Evolutionary conservation across 2,329 filamentous ascomycete species (phyloP).

Genomic region (Hymenoscyphus repandus): DNA sequence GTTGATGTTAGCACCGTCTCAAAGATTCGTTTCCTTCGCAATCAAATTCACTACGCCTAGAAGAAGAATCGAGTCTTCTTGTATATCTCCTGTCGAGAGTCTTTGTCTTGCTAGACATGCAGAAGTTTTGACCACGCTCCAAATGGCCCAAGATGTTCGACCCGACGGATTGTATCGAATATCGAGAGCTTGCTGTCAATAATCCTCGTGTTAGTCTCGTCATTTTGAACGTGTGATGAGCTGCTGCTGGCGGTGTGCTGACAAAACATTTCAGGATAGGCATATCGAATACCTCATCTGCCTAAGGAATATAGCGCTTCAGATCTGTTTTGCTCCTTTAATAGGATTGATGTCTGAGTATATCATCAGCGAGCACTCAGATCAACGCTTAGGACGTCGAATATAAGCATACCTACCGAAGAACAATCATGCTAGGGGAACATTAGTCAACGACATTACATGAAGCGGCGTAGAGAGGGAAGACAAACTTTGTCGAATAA

Average conservation of each 20-base stretch:
- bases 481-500: slow-evolving; percentile 68
- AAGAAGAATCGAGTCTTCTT: slow-evolving; percentile 43
- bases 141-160: slow-evolving; percentile 43
- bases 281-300: slow-evolving; percentile 51
- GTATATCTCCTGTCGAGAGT: slow-evolving; percentile 39
- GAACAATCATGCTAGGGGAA: slow-evolving; percentile 58
- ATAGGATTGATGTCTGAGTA: slow-evolving; percentile 57
- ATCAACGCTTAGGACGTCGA: too few species aligned
- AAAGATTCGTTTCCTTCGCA: too few species aligned
- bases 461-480: too few species aligned
- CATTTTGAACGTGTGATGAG: slow-evolving; percentile 47
- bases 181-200: slow-evolving; percentile 43
- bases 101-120: slow-evolving; percentile 39
- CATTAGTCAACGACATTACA: too few species aligned
- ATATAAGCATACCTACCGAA: too few species aligned
- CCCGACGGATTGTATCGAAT: slow-evolving; percentile 42
- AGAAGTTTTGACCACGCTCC: slow-evolving; percentile 42
- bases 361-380: too few species aligned
- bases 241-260: slow-evolving; percentile 55
- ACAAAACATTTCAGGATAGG: slow-evolving; percentile 64
- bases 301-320: slow-evolving; percentile 67
- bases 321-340: slow-evolving; percentile 61
- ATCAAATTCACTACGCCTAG: too few species aligned
- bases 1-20: too few species aligned
- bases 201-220: slow-evolving; percentile 44